phyloP scores from a whole-genome alignment of 495 filamentous ascomycete genomes.

The Podospora pseudocomata region DNA sequence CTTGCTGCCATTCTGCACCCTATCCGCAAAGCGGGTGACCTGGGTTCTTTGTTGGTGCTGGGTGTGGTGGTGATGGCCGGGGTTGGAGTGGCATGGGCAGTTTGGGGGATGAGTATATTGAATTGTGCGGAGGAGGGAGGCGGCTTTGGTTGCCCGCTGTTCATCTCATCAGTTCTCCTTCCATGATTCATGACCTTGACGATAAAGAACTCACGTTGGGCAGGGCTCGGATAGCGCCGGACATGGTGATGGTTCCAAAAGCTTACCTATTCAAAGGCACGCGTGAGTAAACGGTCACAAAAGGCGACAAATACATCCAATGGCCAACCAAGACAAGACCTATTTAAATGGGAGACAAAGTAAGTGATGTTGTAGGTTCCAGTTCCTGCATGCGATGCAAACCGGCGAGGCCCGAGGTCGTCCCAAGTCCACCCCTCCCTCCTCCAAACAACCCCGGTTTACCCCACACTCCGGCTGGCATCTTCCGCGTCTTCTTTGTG shows the following conservation, averaged over 20 bases:
- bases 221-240: constrained; percentile 56
- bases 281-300: neutral
- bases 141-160: constrained; percentile 70
- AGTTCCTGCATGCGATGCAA: neutral
- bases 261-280: neutral
- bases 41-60: constrained; percentile 43
- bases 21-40: constrained; percentile 31
- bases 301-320: neutral
- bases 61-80: constrained; percentile 63
- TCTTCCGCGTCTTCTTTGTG: constrained; percentile 4
- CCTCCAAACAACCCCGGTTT: neutral
- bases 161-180: constrained; percentile 1
- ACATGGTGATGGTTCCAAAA: constrained; percentile 31
- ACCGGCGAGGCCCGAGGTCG: constrained; percentile 5
- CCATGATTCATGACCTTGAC: neutral
- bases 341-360: neutral
- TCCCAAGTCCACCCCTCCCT: neutral
- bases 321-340: neutral
- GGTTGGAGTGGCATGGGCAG: constrained; percentile 91
- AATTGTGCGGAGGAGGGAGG: constrained; percentile 78
- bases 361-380: neutral
- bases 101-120: constrained; percentile 85
- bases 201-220: constrained; percentile 40
- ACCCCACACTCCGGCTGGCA: constrained; percentile 18
- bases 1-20: constrained; percentile 15